Percentiles rank a stretch among this genome's conserved stretches.
Conservation (phyloP, 2,329 filamentous ascomycete genomes). For the Chalara sp. region DNA sequence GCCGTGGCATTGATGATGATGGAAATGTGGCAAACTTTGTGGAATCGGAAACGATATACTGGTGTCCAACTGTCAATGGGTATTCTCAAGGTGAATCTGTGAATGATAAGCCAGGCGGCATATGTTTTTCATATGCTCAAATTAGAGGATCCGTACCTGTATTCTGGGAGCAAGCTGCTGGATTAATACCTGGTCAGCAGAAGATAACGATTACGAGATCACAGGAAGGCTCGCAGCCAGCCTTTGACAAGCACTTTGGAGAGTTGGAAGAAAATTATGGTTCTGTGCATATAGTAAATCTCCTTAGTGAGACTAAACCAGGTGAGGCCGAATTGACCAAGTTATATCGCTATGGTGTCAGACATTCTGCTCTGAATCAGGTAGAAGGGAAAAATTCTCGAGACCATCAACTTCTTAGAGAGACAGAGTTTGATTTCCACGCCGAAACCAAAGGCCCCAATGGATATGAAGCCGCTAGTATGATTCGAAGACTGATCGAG, state of each 20-base stretch:
- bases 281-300: conserved; percentile 84
- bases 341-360: conserved; percentile 72
- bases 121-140: conserved; percentile 90
- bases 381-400: conserved; percentile 44
- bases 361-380: conserved; percentile 63
- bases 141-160: conserved; percentile 88
- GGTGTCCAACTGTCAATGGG: conserved; percentile 53
- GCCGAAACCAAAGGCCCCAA: conserved; percentile 81
- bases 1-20: conserved; percentile 95
- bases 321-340: conserved; percentile 79
- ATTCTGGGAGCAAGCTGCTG: conserved; percentile 93
- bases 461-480: conserved; percentile 85
- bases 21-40: conserved; percentile 98
- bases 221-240: conserved; percentile 82
- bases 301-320: conserved; percentile 83
- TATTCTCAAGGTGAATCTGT: conserved; percentile 11
- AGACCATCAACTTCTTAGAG: conserved; percentile 69
- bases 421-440: conserved; percentile 94
- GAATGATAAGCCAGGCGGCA: conserved; percentile 35
- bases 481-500: conserved; percentile 73
- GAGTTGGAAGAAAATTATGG: conserved; percentile 82
- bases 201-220: conserved; percentile 90
- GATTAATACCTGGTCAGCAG: conserved; percentile 83
- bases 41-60: conserved; percentile 93
- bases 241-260: conserved; percentile 92